Conservation (phyloP, 2,329 filamentous ascomycete species). For the Paecilomyces fulvus region DNA sequence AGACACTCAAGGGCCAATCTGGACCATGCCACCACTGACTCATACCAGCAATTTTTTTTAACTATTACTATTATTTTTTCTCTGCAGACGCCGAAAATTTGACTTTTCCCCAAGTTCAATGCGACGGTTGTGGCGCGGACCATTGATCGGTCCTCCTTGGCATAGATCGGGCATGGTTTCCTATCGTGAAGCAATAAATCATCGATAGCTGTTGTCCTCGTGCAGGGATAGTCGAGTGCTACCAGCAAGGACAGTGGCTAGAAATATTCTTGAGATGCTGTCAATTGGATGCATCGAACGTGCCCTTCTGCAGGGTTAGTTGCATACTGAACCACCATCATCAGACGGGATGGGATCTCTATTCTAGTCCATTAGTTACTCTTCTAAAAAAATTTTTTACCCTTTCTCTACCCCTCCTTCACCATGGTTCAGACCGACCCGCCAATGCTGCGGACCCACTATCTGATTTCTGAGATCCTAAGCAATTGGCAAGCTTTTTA, state of each 20-base stretch:
- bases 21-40: neutral
- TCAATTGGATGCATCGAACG: neutral
- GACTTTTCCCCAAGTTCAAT: neutral
- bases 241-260: neutral
- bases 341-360: neutral
- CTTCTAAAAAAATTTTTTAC: neutral
- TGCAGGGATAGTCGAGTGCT: neutral
- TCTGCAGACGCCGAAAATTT: neutral
- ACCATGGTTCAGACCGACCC: neutral
- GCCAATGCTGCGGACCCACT: neutral
- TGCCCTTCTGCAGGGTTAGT: too few species aligned
- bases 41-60: neutral
- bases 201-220: neutral
- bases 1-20: neutral
- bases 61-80: neutral
- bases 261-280: neutral
- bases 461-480: neutral
- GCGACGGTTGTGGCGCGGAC: neutral
- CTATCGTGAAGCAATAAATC: neutral
- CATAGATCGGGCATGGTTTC: neutral
- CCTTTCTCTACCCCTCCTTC: neutral
- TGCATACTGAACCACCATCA: neutral
- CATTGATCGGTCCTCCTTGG: neutral
- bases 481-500: neutral
- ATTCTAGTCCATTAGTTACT: neutral